phyloP scores from a whole-genome alignment of 164 flowering plant species.

The Aristolochia fimbriata region DNA sequence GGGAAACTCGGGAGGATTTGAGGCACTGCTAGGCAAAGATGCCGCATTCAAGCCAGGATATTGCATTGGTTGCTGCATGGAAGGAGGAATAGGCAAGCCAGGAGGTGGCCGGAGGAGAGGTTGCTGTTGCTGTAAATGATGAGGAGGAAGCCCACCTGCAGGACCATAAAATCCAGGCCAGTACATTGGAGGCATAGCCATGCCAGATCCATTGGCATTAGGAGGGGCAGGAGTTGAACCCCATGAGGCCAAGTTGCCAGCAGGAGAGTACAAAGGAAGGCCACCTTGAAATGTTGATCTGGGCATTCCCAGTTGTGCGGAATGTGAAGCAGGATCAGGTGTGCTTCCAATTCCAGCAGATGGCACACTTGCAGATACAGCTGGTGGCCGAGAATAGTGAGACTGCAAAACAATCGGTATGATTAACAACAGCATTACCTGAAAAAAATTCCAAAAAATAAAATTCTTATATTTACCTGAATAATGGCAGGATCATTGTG shows the following conservation, averaged over 20 bases:
- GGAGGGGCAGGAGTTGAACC: constrained; percentile 62
- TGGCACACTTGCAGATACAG: constrained; percentile 52
- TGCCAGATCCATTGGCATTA: constrained; percentile 46
- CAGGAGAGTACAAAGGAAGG: constrained; percentile 75
- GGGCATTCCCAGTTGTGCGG: constrained; percentile 42
- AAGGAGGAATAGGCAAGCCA: constrained; percentile 56
- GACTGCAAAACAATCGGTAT: constrained; percentile 42
- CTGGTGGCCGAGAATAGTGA: constrained; percentile 59
- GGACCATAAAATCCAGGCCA: constrained; percentile 85
- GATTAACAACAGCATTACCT: not conserved
- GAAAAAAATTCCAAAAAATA: not conserved
- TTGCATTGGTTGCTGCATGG: constrained; percentile 70
- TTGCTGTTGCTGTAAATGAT: constrained; percentile 42
- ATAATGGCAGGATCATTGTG: constrained; percentile 86
- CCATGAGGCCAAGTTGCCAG: constrained; percentile 59
- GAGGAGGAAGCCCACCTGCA: constrained; percentile 55
- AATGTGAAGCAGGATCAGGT: constrained; percentile 39
- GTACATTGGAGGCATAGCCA: constrained; percentile 72
- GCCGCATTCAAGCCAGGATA: constrained; percentile 40
- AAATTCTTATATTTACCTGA: constrained; percentile 37
- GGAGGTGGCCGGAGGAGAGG: constrained; percentile 68
- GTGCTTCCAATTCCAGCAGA: constrained; percentile 38
- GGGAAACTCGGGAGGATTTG: constrained; percentile 36
- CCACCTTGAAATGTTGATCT: constrained; percentile 64
- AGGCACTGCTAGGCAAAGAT: constrained; percentile 31